Percentiles rank a stretch among this genome's conserved stretches.
Evolutionary conservation across 2,329 filamentous ascomycete genomes (phyloP).

Genomic region (Neonectria neomacrospora): DNA sequence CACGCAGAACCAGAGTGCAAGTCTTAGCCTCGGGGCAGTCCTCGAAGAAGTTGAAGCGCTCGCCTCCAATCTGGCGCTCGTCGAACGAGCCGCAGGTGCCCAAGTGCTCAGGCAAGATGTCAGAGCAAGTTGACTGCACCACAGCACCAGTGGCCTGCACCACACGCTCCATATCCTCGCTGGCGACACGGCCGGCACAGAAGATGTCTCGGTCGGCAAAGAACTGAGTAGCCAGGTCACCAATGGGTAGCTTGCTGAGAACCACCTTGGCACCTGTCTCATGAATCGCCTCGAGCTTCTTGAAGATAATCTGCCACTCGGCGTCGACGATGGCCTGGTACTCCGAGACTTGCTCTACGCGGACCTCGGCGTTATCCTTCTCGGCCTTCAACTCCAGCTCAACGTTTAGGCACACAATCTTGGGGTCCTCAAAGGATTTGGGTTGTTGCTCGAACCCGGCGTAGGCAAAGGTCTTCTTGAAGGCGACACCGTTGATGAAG

Average conservation of each 20-base stretch:
- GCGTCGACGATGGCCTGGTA: constrained; percentile 99
- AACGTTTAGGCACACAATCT: constrained; percentile 97
- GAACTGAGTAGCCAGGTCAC: constrained; percentile 96
- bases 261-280: constrained; percentile 97
- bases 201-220: constrained; percentile 99
- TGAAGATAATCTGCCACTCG: constrained; percentile 99
- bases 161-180: constrained; percentile 95
- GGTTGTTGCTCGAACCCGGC: constrained; percentile 99
- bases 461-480: constrained; percentile 99
- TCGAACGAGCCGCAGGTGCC: constrained; percentile 92
- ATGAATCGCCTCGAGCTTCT: constrained; percentile 96
- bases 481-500: constrained; percentile 97
- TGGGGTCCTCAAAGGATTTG: constrained; percentile 92
- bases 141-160: constrained; percentile 94
- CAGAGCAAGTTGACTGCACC: constrained; percentile 94
- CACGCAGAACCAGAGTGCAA: constrained; percentile 93
- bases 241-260: constrained; percentile 95
- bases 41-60: constrained; percentile 98
- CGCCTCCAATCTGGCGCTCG: constrained; percentile 95
- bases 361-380: constrained; percentile 98
- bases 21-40: constrained; percentile 96
- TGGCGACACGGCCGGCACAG: constrained; percentile 92
- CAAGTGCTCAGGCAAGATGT: constrained; percentile 89
- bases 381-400: constrained; percentile 98
- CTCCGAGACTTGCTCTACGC: constrained; percentile 97